phyloP scores from a whole-genome alignment of 495 filamentous ascomycete genomes.

The Daldinia grandis region DNA sequence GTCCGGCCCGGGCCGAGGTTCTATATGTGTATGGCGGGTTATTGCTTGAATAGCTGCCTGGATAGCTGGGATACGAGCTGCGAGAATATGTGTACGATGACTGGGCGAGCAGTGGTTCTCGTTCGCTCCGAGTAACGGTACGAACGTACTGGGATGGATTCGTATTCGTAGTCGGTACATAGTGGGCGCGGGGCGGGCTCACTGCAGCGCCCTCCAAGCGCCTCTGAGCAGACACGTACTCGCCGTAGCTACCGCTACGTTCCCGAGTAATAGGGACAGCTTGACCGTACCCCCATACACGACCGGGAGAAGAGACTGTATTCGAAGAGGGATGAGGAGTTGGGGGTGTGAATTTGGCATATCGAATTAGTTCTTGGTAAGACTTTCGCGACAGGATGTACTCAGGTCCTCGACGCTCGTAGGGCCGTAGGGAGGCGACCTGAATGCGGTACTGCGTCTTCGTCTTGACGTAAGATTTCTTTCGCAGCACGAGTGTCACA shows the following conservation, averaged over 20 bases:
- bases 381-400: slow-evolving; percentile 31
- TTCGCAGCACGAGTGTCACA: slow-evolving; percentile 16
- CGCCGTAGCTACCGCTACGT: slow-evolving; percentile 32
- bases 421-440: slow-evolving; percentile 14
- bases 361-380: slow-evolving; percentile 29
- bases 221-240: slow-evolving; percentile 24
- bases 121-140: slow-evolving; percentile 4
- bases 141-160: slow-evolving; percentile 5
- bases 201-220: slow-evolving; percentile 13
- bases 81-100: slow-evolving; percentile 15
- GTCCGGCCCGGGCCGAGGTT: not conserved
- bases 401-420: slow-evolving; percentile 26
- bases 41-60: not conserved
- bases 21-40: slow-evolving; percentile 7
- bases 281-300: not conserved
- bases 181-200: slow-evolving; percentile 10
- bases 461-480: slow-evolving; percentile 42
- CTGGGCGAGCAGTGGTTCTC: slow-evolving; percentile 1
- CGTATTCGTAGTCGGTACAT: not conserved
- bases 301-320: slow-evolving; percentile 16
- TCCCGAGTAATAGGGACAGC: slow-evolving; percentile 9
- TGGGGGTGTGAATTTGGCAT: slow-evolving; percentile 31
- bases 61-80: not conserved
- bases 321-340: slow-evolving; percentile 17
- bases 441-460: slow-evolving; percentile 14